Conservation (phyloP, 345 rosid genomes). For the Abelmoschus esculentus region DNA sequence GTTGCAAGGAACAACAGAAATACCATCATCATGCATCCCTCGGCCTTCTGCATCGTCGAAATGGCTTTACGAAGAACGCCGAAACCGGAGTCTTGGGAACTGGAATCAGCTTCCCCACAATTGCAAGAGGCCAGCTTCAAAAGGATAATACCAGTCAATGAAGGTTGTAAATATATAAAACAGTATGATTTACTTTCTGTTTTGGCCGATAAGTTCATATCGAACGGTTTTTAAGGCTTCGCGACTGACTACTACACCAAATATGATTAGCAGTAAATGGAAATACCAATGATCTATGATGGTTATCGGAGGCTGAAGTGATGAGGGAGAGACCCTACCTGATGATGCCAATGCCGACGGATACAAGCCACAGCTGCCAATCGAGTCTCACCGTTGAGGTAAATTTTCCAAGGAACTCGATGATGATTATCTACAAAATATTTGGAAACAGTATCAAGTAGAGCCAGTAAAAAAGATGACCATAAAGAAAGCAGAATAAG, state of each 20-base stretch:
- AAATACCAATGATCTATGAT: not conserved
- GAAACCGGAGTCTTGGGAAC: constrained; percentile 74
- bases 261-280: not conserved
- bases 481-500: not conserved
- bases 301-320: not conserved
- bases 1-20: not conserved
- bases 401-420: constrained; percentile 82
- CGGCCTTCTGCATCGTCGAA: constrained; percentile 28
- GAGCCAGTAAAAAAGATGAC: not conserved
- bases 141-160: not conserved
- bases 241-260: no score
- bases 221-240: no score
- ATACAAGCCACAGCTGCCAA: constrained; percentile 75
- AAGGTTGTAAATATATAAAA: constrained; percentile 8
- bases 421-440: constrained; percentile 55
- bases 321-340: constrained; percentile 42
- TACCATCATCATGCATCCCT: constrained; percentile 14
- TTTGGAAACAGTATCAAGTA: not conserved
- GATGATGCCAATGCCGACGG: constrained; percentile 53
- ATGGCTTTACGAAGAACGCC: constrained; percentile 36
- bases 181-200: no score
- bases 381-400: constrained; percentile 51
- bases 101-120: constrained; percentile 65
- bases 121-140: constrained; percentile 88
- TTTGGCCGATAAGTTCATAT: not conserved